Evolutionary conservation across 2,329 filamentous ascomycete species (phyloP).

Genomic region (Calonectria pseudoturangicola): DNA sequence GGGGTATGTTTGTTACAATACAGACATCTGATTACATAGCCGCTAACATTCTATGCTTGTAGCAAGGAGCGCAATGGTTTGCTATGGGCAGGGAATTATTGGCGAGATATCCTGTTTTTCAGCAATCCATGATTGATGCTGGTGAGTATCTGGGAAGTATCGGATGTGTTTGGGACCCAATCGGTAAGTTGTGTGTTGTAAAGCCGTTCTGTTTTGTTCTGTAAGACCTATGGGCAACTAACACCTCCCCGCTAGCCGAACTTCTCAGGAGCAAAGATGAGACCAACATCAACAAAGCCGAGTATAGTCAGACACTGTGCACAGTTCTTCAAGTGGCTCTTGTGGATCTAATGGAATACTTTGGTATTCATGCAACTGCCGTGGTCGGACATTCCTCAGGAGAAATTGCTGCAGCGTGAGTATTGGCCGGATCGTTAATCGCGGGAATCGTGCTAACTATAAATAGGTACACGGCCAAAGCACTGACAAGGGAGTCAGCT

Average conservation of each 20-base stretch:
- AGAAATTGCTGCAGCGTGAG: conserved; percentile 64
- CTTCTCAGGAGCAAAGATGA: not conserved
- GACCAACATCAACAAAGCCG: conserved; percentile 57
- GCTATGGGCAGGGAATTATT: conserved; percentile 57
- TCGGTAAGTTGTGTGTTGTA: not conserved
- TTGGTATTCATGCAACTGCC: conserved; percentile 54
- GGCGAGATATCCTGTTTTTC: conserved; percentile 31
- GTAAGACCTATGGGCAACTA: not conserved
- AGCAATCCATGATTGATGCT: conserved; percentile 5
- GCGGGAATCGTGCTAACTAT: conserved; percentile 30
- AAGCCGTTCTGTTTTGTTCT: not conserved
- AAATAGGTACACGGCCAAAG: conserved; percentile 40
- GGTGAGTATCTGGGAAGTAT: conserved; percentile 49
- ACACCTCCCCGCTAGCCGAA: not conserved
- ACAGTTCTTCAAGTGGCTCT: conserved; percentile 72
- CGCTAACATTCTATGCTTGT: not conserved
- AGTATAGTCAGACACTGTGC: conserved; percentile 70
- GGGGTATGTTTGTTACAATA: conserved; percentile 43
- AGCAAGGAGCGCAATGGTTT: conserved; percentile 59
- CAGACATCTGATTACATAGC: not conserved
- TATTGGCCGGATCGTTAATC: conserved; percentile 23
- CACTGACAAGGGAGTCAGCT: conserved; percentile 55
- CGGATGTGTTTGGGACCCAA: conserved; percentile 54
- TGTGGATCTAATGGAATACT: conserved; percentile 59
- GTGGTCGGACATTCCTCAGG: conserved; percentile 63